Base-by-base conservation (phyloP, 192 early-diverging fungal genomes). In the Backusella sp. region DNA sequence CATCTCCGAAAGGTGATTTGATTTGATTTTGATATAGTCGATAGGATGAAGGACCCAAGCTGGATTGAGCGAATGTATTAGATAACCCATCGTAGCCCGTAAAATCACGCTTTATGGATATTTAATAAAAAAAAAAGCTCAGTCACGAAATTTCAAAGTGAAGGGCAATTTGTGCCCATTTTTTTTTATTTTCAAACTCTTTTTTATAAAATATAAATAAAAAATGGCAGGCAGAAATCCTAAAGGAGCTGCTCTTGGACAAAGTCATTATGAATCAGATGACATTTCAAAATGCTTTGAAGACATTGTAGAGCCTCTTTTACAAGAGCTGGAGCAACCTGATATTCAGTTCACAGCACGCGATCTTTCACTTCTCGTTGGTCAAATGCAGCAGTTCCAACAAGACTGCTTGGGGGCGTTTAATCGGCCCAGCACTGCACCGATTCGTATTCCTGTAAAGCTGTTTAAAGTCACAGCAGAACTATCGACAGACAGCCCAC, bases 321-420 rank as follows among this genome's bases (percentile, higher is more conserved):
- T 81, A 44, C 71, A 70, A 35, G 88, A 86, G 52, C 72, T 89
- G 7, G 70, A 67, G 28, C 68, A 70, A n/a, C 37, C 30, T 34
- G 82, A 77, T 19, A 44, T 68, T 73, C 71, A 19, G 17, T 75
- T 75, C 59, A 77, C 82, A n/a, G 80, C 84, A 30, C 72, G 79
- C 23, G 84, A 86, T 3, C 79, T 89, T 28, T 81, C 88, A 9
- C 44, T 74, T 6, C 80, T 88, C 30, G 73, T 82, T 17, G 80
- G 84, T 35, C 75, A 79, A 21, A 52, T 90, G 65, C 85, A 87
- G 41, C 83, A 88, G 59, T 87, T 88, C 68, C 88, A 90, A 77
- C 81, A 90, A 66, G 83, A 87, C 15, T 75, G 67, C 66, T 75
- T 90, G 11, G 88, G 87, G 3, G 41, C 79, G 35, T 69, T 66